Evolutionary conservation across 306 rosid species (phyloP).

Genomic region (Fragaria nilgerrensis): DNA sequence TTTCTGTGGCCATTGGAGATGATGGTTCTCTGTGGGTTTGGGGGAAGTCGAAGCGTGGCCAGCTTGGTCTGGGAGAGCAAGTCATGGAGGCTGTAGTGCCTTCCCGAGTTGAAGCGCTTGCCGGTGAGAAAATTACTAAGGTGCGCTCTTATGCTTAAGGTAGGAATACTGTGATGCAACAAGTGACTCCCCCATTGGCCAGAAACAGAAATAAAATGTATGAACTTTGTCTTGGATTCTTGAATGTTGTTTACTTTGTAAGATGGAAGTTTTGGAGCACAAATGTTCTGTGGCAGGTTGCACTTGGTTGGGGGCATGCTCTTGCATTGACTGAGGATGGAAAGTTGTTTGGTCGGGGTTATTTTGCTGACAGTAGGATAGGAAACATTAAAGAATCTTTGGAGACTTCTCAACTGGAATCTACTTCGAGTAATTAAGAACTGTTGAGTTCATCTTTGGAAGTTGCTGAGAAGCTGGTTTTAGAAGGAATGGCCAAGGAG

Average conservation of each 20-base stretch:
- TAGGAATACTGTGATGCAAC: background rate
- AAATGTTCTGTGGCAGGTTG: constrained; percentile 49
- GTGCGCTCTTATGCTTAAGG: constrained; percentile 34
- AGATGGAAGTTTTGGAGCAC: constrained; percentile 18
- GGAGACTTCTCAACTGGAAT: constrained; percentile 56
- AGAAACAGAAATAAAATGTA: background rate
- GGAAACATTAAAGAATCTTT: constrained; percentile 57
- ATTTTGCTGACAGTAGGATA: constrained; percentile 77
- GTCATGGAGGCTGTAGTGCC: constrained; percentile 55
- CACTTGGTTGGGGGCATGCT: constrained; percentile 98
- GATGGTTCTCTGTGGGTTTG: constrained; percentile 87
- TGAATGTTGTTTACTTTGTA: constrained; percentile 1
- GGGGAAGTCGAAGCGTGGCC: constrained; percentile 91
- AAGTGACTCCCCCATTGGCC: too few species aligned
- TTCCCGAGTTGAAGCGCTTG: constrained; percentile 59
- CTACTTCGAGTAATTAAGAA: constrained; percentile 21
- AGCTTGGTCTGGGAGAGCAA: constrained; percentile 76
- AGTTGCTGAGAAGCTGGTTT: constrained; percentile 66
- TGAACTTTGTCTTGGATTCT: constrained; percentile 1
- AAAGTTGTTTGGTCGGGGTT: constrained; percentile 90
- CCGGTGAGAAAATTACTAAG: constrained; percentile 65
- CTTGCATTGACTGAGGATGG: constrained; percentile 79
- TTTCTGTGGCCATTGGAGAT: constrained; percentile 75
- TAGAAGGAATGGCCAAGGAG: constrained; percentile 69
- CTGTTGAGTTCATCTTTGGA: constrained; percentile 42